Base-by-base conservation (phyloP, 345 rosid species). In the Toxicodendron radicans region DNA sequence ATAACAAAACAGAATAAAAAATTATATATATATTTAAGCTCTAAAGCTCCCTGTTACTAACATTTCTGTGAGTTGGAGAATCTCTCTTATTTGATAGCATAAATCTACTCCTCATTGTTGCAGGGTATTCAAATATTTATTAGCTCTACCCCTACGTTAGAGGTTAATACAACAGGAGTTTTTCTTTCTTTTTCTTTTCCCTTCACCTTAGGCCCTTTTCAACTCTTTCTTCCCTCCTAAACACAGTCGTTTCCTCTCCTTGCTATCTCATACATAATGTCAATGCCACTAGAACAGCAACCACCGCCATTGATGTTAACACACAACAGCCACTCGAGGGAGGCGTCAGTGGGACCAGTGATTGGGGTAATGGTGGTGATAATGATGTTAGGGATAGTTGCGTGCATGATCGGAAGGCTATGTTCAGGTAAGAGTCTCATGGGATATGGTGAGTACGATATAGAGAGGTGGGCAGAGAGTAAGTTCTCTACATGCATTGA, bases 401-500 rank as follows among this genome's bases (percentile, higher is more conserved):
- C 94, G 0, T 82, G 73, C 65, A 73, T 92, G 85, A 70, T 92
- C 54, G 92, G 95, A 46, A 87, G 94, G 75, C 78, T 90, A 48
- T 92, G 95, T 81, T 83, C 95, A 0, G 94, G 95, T 4, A 85
- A 78, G 86, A 84, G 79, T 57, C 84, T 90, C 70, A 60, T 88
- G 75, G 91, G 97, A 0, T 82, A 81, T 11, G 91, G 89, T n/a
- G 83, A 83, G 52, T 86, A 82, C 58, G 89, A 92, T 68, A 61
- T 92, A 23, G 97, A 90, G 80, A 84, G 88, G 62, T 90, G 97
- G 94, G 86, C 87, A 4, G 94, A 92, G 82, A 59, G 74, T 5
- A 84, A 85, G 78, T 92, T 86, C 53, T 74, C 88, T 38, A 80
- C 97, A 73, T 90, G 97, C 81, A 90, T 92, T 62, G 94, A 90